These are phyloP conservation scores for Eutypella sp. DNA, from an alignment of 2,329 filamentous ascomycete species.

Conservation along the genomic window DNA sequence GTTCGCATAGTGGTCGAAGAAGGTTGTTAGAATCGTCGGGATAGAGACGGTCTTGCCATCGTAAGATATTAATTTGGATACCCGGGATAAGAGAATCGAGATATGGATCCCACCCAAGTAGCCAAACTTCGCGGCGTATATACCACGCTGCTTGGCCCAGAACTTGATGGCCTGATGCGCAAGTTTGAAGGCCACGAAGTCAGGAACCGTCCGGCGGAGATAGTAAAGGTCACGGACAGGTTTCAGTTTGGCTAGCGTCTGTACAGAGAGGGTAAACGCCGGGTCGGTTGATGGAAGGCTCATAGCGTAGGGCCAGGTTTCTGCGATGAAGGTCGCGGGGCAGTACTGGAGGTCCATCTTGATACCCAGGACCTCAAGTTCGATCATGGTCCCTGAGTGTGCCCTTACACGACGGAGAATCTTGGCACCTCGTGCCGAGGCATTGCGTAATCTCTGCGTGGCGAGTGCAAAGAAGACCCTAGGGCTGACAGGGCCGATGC, in stretches of 20 bases:
- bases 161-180: slow-evolving; percentile 56
- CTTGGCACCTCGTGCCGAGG: slow-evolving; percentile 36
- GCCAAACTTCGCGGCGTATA: slow-evolving; percentile 62
- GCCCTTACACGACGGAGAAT: slow-evolving; percentile 55
- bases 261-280: slow-evolving; percentile 50
- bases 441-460: slow-evolving; percentile 47
- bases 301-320: slow-evolving; percentile 46
- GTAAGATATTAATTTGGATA: slow-evolving; percentile 50
- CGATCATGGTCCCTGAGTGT: slow-evolving; percentile 58
- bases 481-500: slow-evolving; percentile 56
- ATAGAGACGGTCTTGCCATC: slow-evolving; percentile 34
- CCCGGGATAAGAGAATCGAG: slow-evolving; percentile 53
- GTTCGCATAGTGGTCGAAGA: slow-evolving; percentile 58
- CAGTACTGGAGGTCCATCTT: slow-evolving; percentile 65
- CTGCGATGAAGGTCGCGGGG: slow-evolving; percentile 49
- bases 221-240: slow-evolving; percentile 58
- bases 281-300: slow-evolving; percentile 45
- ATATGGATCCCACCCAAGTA: slow-evolving; percentile 63
- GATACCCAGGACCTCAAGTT: slow-evolving; percentile 53
- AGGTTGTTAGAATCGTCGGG: slow-evolving; percentile 50
- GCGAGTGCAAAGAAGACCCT: slow-evolving; percentile 58
- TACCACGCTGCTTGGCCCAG: slow-evolving; percentile 57
- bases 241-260: slow-evolving; percentile 58
- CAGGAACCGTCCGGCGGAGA: slow-evolving; percentile 54
- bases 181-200: slow-evolving; percentile 50